These are phyloP conservation scores for Cajanus cajan DNA, from an alignment of 306 rosid species.

Conservation along the genomic window DNA sequence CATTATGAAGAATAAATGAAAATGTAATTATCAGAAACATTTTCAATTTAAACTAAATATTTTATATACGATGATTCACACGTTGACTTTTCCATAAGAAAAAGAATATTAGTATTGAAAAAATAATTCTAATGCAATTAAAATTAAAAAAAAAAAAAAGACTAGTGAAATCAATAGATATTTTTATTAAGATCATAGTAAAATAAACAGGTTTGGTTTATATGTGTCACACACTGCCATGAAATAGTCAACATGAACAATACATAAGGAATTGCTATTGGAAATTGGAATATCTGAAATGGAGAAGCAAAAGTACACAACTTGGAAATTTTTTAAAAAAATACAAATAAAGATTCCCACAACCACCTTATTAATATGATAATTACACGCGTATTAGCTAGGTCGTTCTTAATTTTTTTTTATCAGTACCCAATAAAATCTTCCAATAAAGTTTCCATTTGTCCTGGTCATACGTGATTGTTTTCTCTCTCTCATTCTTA, in stretches of 20 bases:
- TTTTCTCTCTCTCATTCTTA: not conserved
- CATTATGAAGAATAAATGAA: not conserved
- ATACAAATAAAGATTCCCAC: not conserved
- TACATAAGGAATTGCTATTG: not conserved
- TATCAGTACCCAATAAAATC: not conserved
- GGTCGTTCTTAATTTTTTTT: not conserved
- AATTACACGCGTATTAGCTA: not conserved
- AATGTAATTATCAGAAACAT: not conserved
- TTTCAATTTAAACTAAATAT: not conserved
- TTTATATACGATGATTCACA: not conserved
- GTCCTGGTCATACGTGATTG: not conserved
- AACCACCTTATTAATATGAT: not conserved
- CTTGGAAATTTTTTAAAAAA: not conserved
- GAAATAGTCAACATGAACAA: slow-evolving; percentile 20
- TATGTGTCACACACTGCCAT: not conserved
- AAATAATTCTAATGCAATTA: too few relatives aligned
- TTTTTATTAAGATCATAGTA: too few relatives aligned
- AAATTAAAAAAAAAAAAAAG: too few relatives aligned
- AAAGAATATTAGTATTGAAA: not conserved
- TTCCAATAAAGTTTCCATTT: not conserved
- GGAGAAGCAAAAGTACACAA: not conserved
- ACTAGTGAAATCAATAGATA: too few relatives aligned
- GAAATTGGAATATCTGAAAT: not conserved
- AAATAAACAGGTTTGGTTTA: slow-evolving; percentile 17
- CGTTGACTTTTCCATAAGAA: slow-evolving; percentile 24